A percentile compares a stretch with the other conserved stretches of the same genome.
These are phyloP conservation scores for Candida labiduridarum DNA, from an alignment of 1,139 yeast genomes.

Conservation along the genomic window DNA sequence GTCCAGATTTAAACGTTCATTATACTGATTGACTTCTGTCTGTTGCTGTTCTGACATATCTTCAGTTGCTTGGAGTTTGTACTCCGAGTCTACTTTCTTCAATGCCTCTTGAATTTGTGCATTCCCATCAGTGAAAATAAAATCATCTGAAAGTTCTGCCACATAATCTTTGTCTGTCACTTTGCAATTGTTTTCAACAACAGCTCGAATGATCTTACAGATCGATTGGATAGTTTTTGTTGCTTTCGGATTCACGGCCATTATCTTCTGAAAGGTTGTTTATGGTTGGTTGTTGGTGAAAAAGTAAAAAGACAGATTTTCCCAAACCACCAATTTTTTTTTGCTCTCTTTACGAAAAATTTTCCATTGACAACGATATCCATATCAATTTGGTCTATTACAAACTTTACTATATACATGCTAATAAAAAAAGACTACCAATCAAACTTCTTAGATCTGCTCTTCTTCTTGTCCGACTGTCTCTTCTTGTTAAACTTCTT, in stretches of 20 bases:
- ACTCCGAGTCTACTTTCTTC: slow-evolving; percentile 5
- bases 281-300: neutral
- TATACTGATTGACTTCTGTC: slow-evolving; percentile 21
- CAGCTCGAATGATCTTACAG: neutral
- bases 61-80: slow-evolving; percentile 14
- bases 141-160: slow-evolving; percentile 6
- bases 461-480: slow-evolving; percentile 56
- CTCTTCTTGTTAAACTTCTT: slow-evolving; percentile 55
- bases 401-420: neutral
- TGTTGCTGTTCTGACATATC: slow-evolving; percentile 48
- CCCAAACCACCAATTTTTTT: neutral
- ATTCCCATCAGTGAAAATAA: slow-evolving; percentile 1
- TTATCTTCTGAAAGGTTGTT: neutral
- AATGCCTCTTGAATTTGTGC: slow-evolving; percentile 4
- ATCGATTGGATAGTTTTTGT: neutral
- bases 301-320: neutral
- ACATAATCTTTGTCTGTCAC: slow-evolving; percentile 6
- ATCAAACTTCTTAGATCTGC: slow-evolving; percentile 45
- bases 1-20: slow-evolving; percentile 20
- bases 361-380: neutral
- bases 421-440: slow-evolving; percentile 1
- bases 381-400: neutral
- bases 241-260: slow-evolving; percentile 4
- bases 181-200: neutral
- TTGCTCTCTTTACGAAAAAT: neutral